Evolutionary conservation across 495 filamentous ascomycete genomes (phyloP).

Genomic region (Penicillium manginii): DNA sequence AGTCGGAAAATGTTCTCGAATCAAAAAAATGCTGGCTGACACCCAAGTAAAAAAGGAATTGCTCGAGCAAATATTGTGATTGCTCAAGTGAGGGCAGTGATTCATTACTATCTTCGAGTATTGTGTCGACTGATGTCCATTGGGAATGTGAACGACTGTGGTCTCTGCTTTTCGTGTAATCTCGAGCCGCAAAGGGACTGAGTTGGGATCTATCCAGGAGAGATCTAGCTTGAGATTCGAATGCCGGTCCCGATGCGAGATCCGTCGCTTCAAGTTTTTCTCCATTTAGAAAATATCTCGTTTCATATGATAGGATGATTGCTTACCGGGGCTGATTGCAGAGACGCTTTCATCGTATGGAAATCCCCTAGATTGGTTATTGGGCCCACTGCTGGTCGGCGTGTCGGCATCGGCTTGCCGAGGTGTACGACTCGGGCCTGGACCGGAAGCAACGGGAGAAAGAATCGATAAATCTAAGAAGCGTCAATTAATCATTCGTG

Average conservation of each 20-base stretch:
- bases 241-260: slow-evolving; percentile 27
- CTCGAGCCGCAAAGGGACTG: not conserved
- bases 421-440: not conserved
- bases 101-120: slow-evolving; percentile 6
- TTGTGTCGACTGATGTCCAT: slow-evolving; percentile 13
- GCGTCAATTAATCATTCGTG: not conserved
- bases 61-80: slow-evolving; percentile 28
- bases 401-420: slow-evolving; percentile 1
- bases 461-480: not conserved
- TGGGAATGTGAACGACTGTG: not conserved
- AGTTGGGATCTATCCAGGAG: slow-evolving; percentile 15
- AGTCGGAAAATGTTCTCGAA: slow-evolving; percentile 25
- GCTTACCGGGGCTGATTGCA: slow-evolving; percentile 23
- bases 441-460: not conserved
- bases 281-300: not conserved
- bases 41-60: slow-evolving; percentile 28
- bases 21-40: slow-evolving; percentile 33
- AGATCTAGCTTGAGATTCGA: slow-evolving; percentile 29
- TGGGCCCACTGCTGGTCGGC: not conserved
- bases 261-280: slow-evolving; percentile 17
- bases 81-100: slow-evolving; percentile 20
- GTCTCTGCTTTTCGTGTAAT: not conserved
- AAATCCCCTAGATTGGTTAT: not conserved
- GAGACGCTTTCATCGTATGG: slow-evolving; percentile 10
- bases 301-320: not conserved